Evolutionary conservation across 1,284 basidiomycete genomes (phyloP).

Genomic region (Stereum hirsutum): DNA sequence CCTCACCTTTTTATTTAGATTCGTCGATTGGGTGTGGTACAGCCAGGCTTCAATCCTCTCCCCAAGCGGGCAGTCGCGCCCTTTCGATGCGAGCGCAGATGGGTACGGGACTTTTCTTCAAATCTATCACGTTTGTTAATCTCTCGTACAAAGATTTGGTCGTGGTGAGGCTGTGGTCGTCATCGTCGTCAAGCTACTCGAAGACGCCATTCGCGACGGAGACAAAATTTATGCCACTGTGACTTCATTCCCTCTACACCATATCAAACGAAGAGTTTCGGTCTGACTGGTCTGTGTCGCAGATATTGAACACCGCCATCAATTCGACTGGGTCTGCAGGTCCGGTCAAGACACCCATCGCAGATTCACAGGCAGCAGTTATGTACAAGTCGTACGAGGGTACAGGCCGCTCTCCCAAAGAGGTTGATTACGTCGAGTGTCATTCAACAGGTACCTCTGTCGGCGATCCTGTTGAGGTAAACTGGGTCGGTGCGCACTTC

Average conservation of each 20-base stretch:
- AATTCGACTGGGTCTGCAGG: slow-evolving; percentile 27
- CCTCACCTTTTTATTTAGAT: not conserved
- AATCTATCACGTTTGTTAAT: not conserved
- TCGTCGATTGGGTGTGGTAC: slow-evolving; percentile 14
- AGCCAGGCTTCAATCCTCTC: slow-evolving; percentile 27
- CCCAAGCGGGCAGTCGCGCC: slow-evolving; percentile 36
- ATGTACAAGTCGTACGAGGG: slow-evolving; percentile 23
- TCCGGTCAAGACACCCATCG: slow-evolving; percentile 29
- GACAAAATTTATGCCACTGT: slow-evolving; percentile 20
- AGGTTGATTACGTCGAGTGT: slow-evolving; percentile 38
- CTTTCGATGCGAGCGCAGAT: slow-evolving; percentile 37
- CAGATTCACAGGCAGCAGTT: slow-evolving; percentile 23
- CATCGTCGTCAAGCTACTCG: slow-evolving; percentile 18
- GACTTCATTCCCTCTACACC: no score
- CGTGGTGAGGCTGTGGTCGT: slow-evolving; percentile 16
- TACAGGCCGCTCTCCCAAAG: slow-evolving; percentile 19
- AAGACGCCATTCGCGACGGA: slow-evolving; percentile 16
- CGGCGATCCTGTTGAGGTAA: slow-evolving; percentile 42
- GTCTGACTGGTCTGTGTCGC: not conserved
- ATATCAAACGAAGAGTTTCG: slow-evolving; percentile 1
- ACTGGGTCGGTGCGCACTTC: slow-evolving; percentile 33
- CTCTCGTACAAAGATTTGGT: slow-evolving; percentile 12
- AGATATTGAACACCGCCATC: slow-evolving; percentile 32
- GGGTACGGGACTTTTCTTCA: slow-evolving; percentile 22
- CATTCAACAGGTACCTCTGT: slow-evolving; percentile 42